These are phyloP conservation scores for Rhodotorula toruloides DNA, from an alignment of 768 basidiomycete species.

Conservation along the genomic window DNA sequence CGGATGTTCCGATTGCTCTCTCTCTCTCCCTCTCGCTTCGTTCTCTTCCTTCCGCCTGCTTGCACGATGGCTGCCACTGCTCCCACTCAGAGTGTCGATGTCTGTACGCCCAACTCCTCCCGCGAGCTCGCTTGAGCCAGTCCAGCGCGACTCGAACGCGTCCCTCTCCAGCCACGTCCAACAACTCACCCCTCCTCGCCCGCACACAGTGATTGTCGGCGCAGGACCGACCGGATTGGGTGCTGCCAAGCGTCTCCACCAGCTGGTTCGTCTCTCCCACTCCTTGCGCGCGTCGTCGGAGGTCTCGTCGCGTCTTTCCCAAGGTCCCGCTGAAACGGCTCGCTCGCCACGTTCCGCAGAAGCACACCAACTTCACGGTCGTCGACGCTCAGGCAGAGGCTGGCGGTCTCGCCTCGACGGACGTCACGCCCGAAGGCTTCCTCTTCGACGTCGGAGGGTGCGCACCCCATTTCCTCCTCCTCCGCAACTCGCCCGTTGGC, in stretches of 20 bases:
- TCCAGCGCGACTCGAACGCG: too few relatives aligned
- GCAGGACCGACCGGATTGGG: constrained; percentile 48
- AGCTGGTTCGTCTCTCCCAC: constrained; percentile 40
- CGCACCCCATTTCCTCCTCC: too few relatives aligned
- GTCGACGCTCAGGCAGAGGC: constrained; percentile 45
- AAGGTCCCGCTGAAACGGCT: neutral
- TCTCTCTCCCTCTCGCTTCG: too few relatives aligned
- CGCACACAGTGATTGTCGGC: constrained; percentile 45
- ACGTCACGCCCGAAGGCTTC: constrained; percentile 48
- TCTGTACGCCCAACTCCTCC: too few relatives aligned
- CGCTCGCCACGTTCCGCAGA: constrained; percentile 20
- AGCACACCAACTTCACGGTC: constrained; percentile 43
- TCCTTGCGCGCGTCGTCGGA: neutral
- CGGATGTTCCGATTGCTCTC: too few relatives aligned
- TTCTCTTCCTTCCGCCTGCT: too few relatives aligned
- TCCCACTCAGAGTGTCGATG: too few relatives aligned
- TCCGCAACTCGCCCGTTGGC: constrained; percentile 33
- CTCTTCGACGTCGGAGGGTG: constrained; percentile 48
- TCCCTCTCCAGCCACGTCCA: too few relatives aligned
- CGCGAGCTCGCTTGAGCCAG: too few relatives aligned
- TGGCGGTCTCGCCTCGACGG: constrained; percentile 49
- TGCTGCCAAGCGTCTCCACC: constrained; percentile 48
- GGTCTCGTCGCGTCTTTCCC: neutral
- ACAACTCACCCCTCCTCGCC: too few relatives aligned
- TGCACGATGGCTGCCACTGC: too few relatives aligned